These are phyloP conservation scores for Fagopyrum esculentum DNA, from an alignment of 148 eudicot species.

Conservation along the genomic window DNA sequence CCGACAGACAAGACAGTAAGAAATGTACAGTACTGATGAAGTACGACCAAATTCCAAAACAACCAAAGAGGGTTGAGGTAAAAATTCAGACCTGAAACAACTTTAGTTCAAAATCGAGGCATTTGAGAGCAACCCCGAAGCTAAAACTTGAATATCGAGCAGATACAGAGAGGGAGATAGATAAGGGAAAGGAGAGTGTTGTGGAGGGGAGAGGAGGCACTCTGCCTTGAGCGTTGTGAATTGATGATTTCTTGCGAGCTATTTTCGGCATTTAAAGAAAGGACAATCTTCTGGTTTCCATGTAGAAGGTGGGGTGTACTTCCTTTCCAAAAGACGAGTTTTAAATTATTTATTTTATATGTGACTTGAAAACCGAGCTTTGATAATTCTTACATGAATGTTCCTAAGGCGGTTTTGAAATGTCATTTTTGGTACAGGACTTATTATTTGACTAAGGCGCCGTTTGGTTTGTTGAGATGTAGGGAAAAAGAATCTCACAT, in stretches of 20 bases:
- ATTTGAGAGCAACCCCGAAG: conserved; percentile 1
- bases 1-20: not conserved
- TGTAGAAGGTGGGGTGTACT: not conserved
- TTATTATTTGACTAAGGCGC: too few species aligned
- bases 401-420: not conserved
- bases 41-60: not conserved
- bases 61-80: not conserved
- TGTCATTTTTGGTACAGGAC: too few species aligned
- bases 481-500: too few species aligned
- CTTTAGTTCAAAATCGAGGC: not conserved
- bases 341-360: not conserved
- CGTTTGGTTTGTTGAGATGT: not conserved
- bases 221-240: not conserved
- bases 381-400: not conserved
- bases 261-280: not conserved
- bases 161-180: not conserved
- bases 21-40: not conserved
- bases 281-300: not conserved
- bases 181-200: not conserved
- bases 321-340: not conserved
- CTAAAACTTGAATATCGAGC: not conserved
- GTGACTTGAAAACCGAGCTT: conserved; percentile 9
- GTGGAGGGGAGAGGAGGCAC: not conserved
- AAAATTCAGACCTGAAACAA: not conserved
- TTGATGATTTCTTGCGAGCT: not conserved